Percentiles rank a stretch among this genome's conserved stretches.
phyloP scores from a whole-genome alignment of 495 filamentous ascomycete genomes.

The Astrothelium macrocarpum region DNA sequence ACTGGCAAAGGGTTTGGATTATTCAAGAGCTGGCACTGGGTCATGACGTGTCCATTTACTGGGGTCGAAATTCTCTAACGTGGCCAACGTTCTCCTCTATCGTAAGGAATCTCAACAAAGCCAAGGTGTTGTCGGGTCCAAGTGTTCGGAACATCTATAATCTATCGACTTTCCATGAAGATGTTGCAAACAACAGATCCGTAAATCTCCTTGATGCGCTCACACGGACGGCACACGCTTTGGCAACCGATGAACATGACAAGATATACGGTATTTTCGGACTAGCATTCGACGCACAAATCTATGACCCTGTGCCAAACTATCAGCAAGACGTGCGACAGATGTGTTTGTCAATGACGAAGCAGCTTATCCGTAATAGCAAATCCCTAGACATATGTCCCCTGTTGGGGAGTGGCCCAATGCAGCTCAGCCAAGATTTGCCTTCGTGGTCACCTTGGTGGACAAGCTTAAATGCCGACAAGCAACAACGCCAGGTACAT shows the following conservation, averaged over 20 bases:
- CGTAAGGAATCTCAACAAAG: not conserved
- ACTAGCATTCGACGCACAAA: not conserved
- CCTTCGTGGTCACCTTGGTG: not conserved
- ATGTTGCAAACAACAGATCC: not conserved
- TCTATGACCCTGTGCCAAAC: not conserved
- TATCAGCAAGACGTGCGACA: not conserved
- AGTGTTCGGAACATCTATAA: not conserved
- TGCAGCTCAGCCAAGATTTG: not conserved
- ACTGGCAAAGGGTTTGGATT: slow-evolving; percentile 7
- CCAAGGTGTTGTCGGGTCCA: not conserved
- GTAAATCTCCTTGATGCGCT: not conserved
- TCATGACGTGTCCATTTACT: not conserved
- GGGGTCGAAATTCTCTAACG: not conserved
- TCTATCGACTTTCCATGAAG: not conserved
- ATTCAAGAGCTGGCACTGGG: slow-evolving; percentile 4
- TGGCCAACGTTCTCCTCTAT: not conserved
- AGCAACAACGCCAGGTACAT: not conserved
- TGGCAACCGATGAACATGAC: not conserved
- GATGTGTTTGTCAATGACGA: not conserved
- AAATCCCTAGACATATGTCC: not conserved
- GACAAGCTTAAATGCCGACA: not conserved
- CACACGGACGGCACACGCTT: not conserved
- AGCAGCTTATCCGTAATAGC: not conserved
- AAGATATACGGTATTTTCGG: not conserved
- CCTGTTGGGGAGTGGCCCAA: not conserved